Evolutionary conservation across 1,139 yeast genomes (phyloP).

Genomic region (Taphrina wiesneri): DNA sequence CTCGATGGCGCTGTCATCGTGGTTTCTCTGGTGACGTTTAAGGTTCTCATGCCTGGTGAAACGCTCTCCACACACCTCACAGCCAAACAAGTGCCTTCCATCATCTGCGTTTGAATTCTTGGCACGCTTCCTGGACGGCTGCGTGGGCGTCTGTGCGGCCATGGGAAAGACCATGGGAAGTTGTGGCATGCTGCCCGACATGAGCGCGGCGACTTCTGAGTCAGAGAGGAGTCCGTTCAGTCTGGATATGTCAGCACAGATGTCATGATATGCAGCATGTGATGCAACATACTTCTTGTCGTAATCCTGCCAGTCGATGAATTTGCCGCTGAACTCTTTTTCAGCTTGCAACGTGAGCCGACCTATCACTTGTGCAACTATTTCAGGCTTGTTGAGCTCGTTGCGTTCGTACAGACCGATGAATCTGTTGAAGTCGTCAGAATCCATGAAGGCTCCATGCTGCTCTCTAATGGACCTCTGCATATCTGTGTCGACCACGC

Average conservation of each 20-base stretch:
- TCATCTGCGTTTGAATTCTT: slow-evolving; percentile 28
- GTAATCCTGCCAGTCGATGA: slow-evolving; percentile 26
- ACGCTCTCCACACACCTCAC: slow-evolving; percentile 30
- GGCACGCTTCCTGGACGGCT: slow-evolving; percentile 18
- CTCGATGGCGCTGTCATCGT: slow-evolving; percentile 32
- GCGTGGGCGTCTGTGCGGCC: not conserved
- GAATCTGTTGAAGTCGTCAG: slow-evolving; percentile 18
- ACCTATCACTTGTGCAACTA: slow-evolving; percentile 22
- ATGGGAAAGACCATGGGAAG: slow-evolving; percentile 18
- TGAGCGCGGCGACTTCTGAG: slow-evolving; percentile 18
- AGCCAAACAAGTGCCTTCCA: slow-evolving; percentile 24
- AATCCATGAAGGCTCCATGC: slow-evolving; percentile 24
- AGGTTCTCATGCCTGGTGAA: slow-evolving; percentile 31
- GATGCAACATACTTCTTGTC: slow-evolving; percentile 4
- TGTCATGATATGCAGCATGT: not conserved
- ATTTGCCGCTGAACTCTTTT: slow-evolving; percentile 24
- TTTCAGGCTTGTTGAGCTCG: slow-evolving; percentile 25
- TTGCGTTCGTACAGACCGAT: slow-evolving; percentile 11
- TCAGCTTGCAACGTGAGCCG: slow-evolving; percentile 21
- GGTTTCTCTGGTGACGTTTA: slow-evolving; percentile 28
- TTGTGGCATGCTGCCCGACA: slow-evolving; percentile 22
- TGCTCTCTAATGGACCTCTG: slow-evolving; percentile 70
- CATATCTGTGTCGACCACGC: slow-evolving; percentile 89
- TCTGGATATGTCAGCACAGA: not conserved
- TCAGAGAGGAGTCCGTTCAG: slow-evolving; percentile 16